Evolutionary conservation across 2,329 filamentous ascomycete species (phyloP).

Genomic region (Exophiala spinifera): DNA sequence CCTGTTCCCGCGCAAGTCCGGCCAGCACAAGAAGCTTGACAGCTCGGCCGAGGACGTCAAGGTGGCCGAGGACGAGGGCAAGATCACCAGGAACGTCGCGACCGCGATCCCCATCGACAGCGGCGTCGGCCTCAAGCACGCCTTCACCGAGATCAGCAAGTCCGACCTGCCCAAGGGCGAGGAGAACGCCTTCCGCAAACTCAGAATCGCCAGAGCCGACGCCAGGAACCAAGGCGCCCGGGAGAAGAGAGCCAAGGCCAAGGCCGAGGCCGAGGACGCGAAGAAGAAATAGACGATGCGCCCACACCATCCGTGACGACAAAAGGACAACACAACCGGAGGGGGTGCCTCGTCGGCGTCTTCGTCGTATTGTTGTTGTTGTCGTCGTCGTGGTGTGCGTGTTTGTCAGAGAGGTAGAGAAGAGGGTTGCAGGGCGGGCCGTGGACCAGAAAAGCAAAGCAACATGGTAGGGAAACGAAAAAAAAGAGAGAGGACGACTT

Average conservation of each 20-base stretch:
- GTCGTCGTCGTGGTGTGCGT: too few relatives aligned
- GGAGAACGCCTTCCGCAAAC: constrained; percentile 80
- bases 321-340: too few relatives aligned
- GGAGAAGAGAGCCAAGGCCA: constrained; percentile 91
- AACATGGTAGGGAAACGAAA: too few relatives aligned
- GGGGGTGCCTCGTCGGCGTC: too few relatives aligned
- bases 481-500: too few relatives aligned
- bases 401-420: too few relatives aligned
- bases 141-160: constrained; percentile 74
- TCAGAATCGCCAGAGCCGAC: constrained; percentile 81
- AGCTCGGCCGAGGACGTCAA: constrained; percentile 78
- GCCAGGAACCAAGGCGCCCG: constrained; percentile 76
- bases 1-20: constrained; percentile 93
- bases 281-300: constrained; percentile 48
- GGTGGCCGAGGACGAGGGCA: constrained; percentile 60
- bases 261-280: constrained; percentile 63
- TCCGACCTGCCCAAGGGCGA: constrained; percentile 74
- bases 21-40: constrained; percentile 91
- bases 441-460: too few relatives aligned
- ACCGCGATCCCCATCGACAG: constrained; percentile 70
- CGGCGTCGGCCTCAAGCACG: constrained; percentile 50
- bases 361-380: too few relatives aligned
- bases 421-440: too few relatives aligned
- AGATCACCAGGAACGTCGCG: constrained; percentile 52
- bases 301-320: too few relatives aligned